phyloP scores from a whole-genome alignment of 2,329 filamentous ascomycete species.

The Fusarium torulosum region DNA sequence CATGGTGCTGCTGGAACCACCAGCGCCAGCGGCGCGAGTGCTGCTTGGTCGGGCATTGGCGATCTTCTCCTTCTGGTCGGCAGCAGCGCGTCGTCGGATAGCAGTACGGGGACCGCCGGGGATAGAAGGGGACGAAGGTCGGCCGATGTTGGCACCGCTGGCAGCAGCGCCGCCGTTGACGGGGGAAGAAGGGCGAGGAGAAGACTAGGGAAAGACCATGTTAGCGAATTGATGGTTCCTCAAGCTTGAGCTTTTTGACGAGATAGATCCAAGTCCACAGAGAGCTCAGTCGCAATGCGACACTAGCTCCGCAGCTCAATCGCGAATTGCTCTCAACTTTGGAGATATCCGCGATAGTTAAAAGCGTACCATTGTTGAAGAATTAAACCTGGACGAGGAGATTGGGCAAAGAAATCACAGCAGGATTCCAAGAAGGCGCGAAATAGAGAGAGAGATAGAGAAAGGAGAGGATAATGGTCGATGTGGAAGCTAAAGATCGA shows the following conservation, averaged over 20 bases:
- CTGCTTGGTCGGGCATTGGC: conserved; percentile 93
- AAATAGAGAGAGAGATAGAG: conserved; percentile 28
- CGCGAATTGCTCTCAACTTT: conserved; percentile 31
- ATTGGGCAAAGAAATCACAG: conserved; percentile 51
- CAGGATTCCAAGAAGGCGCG: conserved; percentile 49
- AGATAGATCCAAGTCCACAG: not conserved
- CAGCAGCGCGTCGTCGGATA: conserved; percentile 93
- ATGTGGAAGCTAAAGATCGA: conserved; percentile 46
- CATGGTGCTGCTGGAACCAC: conserved; percentile 98
- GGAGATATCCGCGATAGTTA: not conserved
- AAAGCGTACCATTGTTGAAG: conserved; percentile 51
- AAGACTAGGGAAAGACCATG: conserved; percentile 59
- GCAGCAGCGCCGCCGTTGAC: conserved; percentile 67
- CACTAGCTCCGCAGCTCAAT: conserved; percentile 35
- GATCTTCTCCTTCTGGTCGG: conserved; percentile 96
- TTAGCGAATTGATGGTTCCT: conserved; percentile 10
- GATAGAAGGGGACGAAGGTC: conserved; percentile 86
- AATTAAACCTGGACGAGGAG: conserved; percentile 35
- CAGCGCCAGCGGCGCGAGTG: conserved; percentile 92
- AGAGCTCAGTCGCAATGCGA: conserved; percentile 41
- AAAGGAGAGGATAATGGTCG: conserved; percentile 40
- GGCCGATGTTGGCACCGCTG: conserved; percentile 77
- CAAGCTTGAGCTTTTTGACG: not conserved
- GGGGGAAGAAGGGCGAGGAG: conserved; percentile 71
- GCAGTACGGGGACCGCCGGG: conserved; percentile 95